phyloP scores from a whole-genome alignment of 1,284 basidiomycete genomes.

The Boletellus dicymbophilus region DNA sequence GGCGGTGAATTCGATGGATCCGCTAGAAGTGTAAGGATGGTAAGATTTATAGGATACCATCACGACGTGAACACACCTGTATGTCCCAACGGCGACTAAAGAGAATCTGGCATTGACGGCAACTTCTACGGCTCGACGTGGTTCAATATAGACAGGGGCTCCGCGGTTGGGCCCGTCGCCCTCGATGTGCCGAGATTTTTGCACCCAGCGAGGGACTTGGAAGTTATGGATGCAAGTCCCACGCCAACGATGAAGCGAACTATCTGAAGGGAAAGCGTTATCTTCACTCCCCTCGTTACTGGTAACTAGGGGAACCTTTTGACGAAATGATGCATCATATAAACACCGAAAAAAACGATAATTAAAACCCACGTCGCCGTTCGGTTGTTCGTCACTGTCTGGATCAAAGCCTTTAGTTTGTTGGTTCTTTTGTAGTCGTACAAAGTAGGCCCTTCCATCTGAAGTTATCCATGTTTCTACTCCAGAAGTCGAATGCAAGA shows the following conservation, averaged over 20 bases:
- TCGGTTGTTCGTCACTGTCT: conserved; percentile 9
- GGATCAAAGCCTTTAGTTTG: conserved; percentile 8
- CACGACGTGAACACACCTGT: conserved; percentile 45
- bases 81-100: conserved; percentile 80
- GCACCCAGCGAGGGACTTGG: conserved; percentile 72
- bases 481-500: conserved; percentile 56
- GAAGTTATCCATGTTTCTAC: conserved; percentile 83
- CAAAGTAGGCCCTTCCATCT: conserved; percentile 78
- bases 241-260: conserved; percentile 48
- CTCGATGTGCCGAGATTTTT: conserved; percentile 61
- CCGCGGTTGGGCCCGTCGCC: conserved; percentile 36
- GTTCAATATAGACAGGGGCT: conserved; percentile 56
- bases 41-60: conserved; percentile 1
- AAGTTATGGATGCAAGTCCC: conserved; percentile 71
- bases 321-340: not conserved
- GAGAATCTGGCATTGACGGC: conserved; percentile 87
- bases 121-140: conserved; percentile 61
- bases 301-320: conserved; percentile 13
- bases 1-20: conserved; percentile 60
- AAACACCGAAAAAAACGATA: not conserved
- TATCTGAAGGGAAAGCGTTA: conserved; percentile 7
- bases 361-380: conserved; percentile 16
- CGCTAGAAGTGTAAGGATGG: conserved; percentile 39
- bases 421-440: conserved; percentile 52
- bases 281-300: conserved; percentile 7